Evolutionary conservation across 192 early-diverging fungal species (phyloP), one percentile per base, ranked within the genome.

Genomic region (Coemansia sp.): DNA sequence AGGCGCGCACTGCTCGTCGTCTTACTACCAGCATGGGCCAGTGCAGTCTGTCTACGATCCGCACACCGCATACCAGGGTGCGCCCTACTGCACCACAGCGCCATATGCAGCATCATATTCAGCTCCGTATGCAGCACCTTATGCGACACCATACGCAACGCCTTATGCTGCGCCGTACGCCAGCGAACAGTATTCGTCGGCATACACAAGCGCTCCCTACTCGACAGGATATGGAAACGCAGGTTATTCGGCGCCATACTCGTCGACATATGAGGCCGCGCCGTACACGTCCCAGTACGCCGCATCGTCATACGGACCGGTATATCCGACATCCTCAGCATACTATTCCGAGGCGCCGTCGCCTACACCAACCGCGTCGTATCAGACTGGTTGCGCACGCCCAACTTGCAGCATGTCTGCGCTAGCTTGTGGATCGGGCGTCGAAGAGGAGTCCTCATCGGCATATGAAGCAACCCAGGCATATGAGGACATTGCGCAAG

Each of bases 321-420:
- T 27, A 13, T 54, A 32, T 18, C 52, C 8, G 8, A 30, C 29
- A 54, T 25, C 52, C 9, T 16, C 52, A 8, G 14, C 52, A 4
- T 48, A 48, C 16, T 48, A 48, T 22, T 20, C 52, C 6, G 24
- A 16, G 7, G 27, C 52, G 16, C 55, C 55, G 16, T 6, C 18
- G 29, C 28, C 28, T 8, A 32, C 29, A 22, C 55, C 55, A 56
- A 56, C 55, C 18, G 34, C 18, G 55, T 56, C 55, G 34, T 56
- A 56, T 56, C 55, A 56, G 55, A 56, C 55, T 22, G 34, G 55
- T 39, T 56, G 28, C 20, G 32, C 55, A 36, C 32, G 28, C 5
- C 29, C 52, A 11, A 39, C 23, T 3, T 56, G 34, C 34, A 34
- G 7, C 18, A 32, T 14, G 4, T 18, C 30, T 35, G 55, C 52